Percentiles rank a stretch among this genome's conserved stretches.
Conservation (phyloP, 495 filamentous ascomycete species). For the Hypoxylon subgilvum region DNA sequence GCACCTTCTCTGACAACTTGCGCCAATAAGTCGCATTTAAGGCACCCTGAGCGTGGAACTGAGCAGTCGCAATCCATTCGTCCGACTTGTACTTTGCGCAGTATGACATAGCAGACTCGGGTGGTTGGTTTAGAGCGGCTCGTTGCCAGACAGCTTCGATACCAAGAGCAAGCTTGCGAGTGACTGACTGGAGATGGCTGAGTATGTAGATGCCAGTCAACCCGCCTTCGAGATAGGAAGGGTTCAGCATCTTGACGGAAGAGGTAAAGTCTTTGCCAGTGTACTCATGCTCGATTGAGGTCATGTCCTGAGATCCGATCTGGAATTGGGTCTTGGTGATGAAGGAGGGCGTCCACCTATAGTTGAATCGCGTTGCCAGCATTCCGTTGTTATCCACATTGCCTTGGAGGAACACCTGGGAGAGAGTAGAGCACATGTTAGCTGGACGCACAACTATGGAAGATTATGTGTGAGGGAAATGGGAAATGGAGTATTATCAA, state of each 20-base stretch:
- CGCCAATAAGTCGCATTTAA: conserved; percentile 95
- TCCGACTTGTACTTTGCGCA: conserved; percentile 84
- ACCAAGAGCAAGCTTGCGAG: conserved; percentile 84
- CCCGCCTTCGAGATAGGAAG: conserved; percentile 87
- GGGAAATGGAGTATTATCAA: conserved; percentile 53
- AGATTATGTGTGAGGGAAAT: background rate
- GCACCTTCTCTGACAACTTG: conserved; percentile 89
- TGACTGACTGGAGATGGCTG: conserved; percentile 92
- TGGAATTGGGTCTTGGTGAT: conserved; percentile 85
- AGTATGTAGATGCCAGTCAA: conserved; percentile 94
- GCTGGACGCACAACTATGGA: background rate
- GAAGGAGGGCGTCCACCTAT: conserved; percentile 76
- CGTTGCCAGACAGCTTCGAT: conserved; percentile 95
- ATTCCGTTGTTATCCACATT: conserved; percentile 89
- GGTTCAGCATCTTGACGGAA: conserved; percentile 88
- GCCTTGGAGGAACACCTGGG: conserved; percentile 90
- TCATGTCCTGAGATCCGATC: conserved; percentile 74
- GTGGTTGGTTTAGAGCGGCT: conserved; percentile 72
- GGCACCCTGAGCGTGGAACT: conserved; percentile 81
- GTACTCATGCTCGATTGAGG: conserved; percentile 93
- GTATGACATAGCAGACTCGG: conserved; percentile 86
- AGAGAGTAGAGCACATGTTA: conserved; percentile 10
- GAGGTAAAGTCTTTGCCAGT: conserved; percentile 90
- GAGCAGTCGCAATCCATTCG: conserved; percentile 89
- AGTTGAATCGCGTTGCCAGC: conserved; percentile 85